Conservation (phyloP, 306 rosid genomes). For the Delonix regia region DNA sequence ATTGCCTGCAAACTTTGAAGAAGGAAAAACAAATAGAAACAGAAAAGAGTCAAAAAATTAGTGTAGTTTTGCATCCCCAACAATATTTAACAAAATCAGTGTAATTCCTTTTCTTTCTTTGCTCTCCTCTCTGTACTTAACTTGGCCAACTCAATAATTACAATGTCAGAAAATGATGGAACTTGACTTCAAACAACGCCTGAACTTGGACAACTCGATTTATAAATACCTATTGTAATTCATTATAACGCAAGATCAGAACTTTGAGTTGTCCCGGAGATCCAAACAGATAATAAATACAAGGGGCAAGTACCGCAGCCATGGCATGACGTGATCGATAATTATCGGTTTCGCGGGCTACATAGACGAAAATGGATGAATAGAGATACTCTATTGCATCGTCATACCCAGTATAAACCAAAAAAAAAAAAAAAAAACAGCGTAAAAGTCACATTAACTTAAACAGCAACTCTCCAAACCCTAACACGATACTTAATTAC, state of each 20-base stretch:
- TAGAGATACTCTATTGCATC: neutral
- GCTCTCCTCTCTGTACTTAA: neutral
- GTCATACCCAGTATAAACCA: neutral
- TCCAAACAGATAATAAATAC: neutral
- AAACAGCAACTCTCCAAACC: neutral
- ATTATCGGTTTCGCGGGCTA: neutral
- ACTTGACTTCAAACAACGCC: neutral
- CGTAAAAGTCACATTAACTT: neutral
- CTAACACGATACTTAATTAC: neutral
- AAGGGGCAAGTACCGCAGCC: neutral
- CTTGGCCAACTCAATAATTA: neutral
- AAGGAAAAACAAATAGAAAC: conserved; percentile 1
- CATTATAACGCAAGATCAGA: neutral
- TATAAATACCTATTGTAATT: neutral
- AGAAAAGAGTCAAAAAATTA: neutral
- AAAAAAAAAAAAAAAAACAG: too few relatives aligned
- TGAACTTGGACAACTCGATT: neutral
- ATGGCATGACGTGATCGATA: neutral
- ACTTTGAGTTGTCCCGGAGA: neutral
- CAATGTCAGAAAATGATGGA: neutral
- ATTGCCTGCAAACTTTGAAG: conserved; percentile 36
- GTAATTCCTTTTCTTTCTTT: neutral
- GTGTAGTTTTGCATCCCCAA: neutral
- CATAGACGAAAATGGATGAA: neutral
- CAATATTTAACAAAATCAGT: neutral